phyloP scores from a whole-genome alignment of 1,284 basidiomycete genomes.

The Microbotryum violaceum region DNA sequence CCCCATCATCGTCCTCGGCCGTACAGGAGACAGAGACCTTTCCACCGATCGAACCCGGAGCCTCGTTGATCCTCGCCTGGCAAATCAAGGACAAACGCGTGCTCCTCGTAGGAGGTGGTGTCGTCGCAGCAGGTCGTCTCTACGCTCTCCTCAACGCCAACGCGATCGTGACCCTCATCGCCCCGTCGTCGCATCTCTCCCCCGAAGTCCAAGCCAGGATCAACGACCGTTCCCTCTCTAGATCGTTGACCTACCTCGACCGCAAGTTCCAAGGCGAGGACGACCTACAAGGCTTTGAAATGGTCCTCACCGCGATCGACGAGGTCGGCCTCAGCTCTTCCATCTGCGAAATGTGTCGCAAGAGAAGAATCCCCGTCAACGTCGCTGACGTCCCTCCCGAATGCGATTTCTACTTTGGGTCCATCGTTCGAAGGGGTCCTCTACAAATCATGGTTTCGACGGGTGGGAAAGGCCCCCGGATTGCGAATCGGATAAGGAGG shows the following conservation, averaged over 20 bases:
- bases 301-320: conserved; percentile 93
- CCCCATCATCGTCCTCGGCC: not conserved
- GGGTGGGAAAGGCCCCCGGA: conserved; percentile 83
- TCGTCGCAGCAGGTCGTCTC: conserved; percentile 70
- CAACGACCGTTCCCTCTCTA: conserved; percentile 51
- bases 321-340: conserved; percentile 61
- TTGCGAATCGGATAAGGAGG: conserved; percentile 74
- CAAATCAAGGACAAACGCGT: conserved; percentile 72
- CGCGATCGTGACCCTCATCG: conserved; percentile 56
- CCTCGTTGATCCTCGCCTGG: conserved; percentile 76
- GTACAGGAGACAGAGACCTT: conserved; percentile 21
- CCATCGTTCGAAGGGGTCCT: conserved; percentile 81
- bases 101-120: conserved; percentile 81
- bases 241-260: conserved; percentile 59
- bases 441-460: conserved; percentile 95
- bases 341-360: conserved; percentile 66
- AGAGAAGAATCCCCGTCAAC: conserved; percentile 74
- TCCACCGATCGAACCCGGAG: conserved; percentile 45
- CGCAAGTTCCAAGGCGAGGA: conserved; percentile 50
- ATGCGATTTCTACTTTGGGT: conserved; percentile 98
- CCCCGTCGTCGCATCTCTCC: conserved; percentile 57
- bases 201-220: conserved; percentile 42
- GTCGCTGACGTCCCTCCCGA: conserved; percentile 87
- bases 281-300: conserved; percentile 57
- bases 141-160: conserved; percentile 55